phyloP scores from a whole-genome alignment of 768 basidiomycete genomes.

The Flagelloscypha sp. region DNA sequence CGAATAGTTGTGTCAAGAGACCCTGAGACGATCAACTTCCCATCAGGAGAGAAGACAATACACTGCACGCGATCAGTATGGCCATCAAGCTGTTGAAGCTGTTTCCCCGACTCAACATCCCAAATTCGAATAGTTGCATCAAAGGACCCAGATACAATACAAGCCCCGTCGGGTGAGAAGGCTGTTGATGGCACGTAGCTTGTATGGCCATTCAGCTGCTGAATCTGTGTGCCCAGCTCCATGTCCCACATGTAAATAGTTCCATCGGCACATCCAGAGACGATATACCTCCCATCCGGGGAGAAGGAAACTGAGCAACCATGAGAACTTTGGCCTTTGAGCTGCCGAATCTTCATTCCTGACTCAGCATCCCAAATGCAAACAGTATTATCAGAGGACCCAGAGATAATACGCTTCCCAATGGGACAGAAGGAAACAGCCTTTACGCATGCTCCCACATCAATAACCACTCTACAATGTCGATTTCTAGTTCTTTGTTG shows the following conservation, averaged over 20 bases:
- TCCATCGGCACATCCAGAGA: constrained; percentile 87
- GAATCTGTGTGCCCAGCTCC: too few species aligned
- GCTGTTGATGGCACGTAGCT: constrained; percentile 43
- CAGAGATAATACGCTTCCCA: too few species aligned
- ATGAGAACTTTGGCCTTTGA: too few species aligned
- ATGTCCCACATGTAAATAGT: too few species aligned
- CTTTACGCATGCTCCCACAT: too few species aligned
- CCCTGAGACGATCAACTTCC: neutral
- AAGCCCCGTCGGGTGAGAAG: constrained; percentile 33
- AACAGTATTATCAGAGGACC: too few species aligned
- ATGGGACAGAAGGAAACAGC: too few species aligned
- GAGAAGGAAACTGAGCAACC: constrained; percentile 94
- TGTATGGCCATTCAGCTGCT: too few species aligned
- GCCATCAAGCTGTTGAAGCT: neutral
- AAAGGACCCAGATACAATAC: constrained; percentile 1
- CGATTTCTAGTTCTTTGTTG: too few species aligned
- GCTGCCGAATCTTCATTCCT: too few species aligned
- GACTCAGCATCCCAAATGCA: too few species aligned
- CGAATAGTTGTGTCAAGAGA: constrained; percentile 1
- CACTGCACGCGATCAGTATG: neutral
- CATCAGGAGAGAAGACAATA: constrained; percentile 5
- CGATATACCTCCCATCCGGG: constrained; percentile 74
- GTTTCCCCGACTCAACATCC: neutral
- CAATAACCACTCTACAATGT: too few species aligned
- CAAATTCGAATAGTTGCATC: constrained; percentile 1